These are phyloP conservation scores for Clonostachys chloroleuca DNA, from an alignment of 2,329 filamentous ascomycete genomes.

Conservation along the genomic window DNA sequence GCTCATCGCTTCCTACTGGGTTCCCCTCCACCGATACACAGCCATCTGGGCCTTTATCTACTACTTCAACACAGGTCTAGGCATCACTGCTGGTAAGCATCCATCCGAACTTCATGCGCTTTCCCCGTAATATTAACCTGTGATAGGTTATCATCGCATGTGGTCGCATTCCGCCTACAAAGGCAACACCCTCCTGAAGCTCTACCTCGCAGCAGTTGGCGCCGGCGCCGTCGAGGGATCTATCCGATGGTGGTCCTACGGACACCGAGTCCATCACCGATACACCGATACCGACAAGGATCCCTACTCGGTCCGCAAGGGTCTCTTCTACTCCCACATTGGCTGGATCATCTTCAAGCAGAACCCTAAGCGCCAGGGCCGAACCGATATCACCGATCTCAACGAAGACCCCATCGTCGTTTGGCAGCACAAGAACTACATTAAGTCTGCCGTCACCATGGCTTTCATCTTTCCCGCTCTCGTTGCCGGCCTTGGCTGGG, in stretches of 20 bases:
- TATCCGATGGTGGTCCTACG: slow-evolving; percentile 84
- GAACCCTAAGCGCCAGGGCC: slow-evolving; percentile 83
- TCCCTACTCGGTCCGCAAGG: slow-evolving; percentile 87
- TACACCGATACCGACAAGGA: slow-evolving; percentile 93
- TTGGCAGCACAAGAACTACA: slow-evolving; percentile 84
- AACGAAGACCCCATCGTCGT: slow-evolving; percentile 83
- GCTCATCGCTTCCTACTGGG: slow-evolving; percentile 71
- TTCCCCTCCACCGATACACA: slow-evolving; percentile 68
- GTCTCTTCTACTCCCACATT: slow-evolving; percentile 73
- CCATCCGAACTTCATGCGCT: slow-evolving; percentile 1
- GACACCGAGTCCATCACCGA: slow-evolving; percentile 83
- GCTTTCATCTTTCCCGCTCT: slow-evolving; percentile 71
- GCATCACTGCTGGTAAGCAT: slow-evolving; percentile 68
- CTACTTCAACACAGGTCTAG: slow-evolving; percentile 80
- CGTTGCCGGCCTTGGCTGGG: slow-evolving; percentile 74
- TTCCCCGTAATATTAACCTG: neutral
- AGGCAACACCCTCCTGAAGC: slow-evolving; percentile 68
- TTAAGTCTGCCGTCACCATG: slow-evolving; percentile 76
- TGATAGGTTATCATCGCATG: slow-evolving; percentile 53
- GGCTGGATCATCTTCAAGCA: slow-evolving; percentile 95
- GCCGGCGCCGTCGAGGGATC: slow-evolving; percentile 83
- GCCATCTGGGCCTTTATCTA: slow-evolving; percentile 70
- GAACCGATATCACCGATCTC: slow-evolving; percentile 82
- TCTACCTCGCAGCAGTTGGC: slow-evolving; percentile 78
- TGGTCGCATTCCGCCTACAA: slow-evolving; percentile 87